Evolutionary conservation across 2,329 filamentous ascomycete species (phyloP), one percentile per base, ranked within the genome.

Genomic region (Nannizziopsis barbatae): DNA sequence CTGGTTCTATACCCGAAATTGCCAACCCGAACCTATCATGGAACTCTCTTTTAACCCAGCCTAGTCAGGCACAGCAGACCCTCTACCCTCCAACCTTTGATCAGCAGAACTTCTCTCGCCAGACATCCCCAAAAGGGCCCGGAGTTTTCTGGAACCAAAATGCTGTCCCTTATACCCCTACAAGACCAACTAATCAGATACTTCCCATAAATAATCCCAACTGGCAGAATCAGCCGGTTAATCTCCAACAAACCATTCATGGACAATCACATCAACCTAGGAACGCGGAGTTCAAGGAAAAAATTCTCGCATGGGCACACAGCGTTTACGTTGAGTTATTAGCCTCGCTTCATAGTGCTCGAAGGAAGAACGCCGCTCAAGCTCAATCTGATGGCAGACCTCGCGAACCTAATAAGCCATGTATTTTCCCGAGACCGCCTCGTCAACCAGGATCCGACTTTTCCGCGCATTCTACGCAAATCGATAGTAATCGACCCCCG

Each of bases 311-410:
- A 11, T 81, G 80, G 67, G 84, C 84, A n/a, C 81, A 88, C 61
- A 74, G 74, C 55, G 76, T 81, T 30, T 89, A 89, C 63, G 71
- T 84, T 42, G 81, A 86, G 53, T 72, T 90, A 6, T 67, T 89
- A 2, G 68, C 78, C 8, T 79, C 77, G 54, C 70, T 85, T 5
- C 79, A 84, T 52, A 74, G 77, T 45, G 71, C 67, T 32, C 64
- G 65, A 52, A 65, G 66, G 47, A 65, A 65, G 45, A 66, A 62
- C 36, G 52, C 70, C 15, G 80, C 77, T 50, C 80, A 71, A 52
- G 57, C 55, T 50, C 62, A 54, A 48, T 53, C 58, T 18, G 63
- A 73, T 49, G 57, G 61, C 7, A 67, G 70, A 47, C 66, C 65
- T 18, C 65, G 68, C 17, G 69, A 70, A 35, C 59, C 68, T 11